These are phyloP conservation scores for Rasamsonia emersonii DNA, from an alignment of 2,329 filamentous ascomycete species.

Conservation along the genomic window DNA sequence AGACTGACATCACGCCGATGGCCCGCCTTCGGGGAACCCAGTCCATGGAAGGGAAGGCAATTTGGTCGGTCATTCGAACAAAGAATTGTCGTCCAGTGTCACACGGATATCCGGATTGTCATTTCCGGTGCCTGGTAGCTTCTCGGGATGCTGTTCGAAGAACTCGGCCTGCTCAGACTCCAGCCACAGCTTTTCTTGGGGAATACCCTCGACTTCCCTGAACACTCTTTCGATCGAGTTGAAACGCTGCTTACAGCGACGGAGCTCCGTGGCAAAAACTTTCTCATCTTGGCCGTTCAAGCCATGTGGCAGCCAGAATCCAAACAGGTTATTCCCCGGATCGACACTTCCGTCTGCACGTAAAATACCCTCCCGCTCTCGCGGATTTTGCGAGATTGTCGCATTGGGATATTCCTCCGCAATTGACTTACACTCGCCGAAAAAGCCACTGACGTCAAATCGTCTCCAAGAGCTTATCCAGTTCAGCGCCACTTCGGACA, in stretches of 20 bases:
- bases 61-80: too few relatives aligned
- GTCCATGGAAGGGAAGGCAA: too few relatives aligned
- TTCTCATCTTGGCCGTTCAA: not conserved
- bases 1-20: too few relatives aligned
- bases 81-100: too few relatives aligned
- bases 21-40: too few relatives aligned
- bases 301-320: not conserved
- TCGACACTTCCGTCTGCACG: not conserved
- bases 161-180: constrained; percentile 1
- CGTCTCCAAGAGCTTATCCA: not conserved
- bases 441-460: not conserved
- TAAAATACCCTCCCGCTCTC: not conserved
- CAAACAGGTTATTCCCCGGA: not conserved
- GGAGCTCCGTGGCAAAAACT: not conserved
- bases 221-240: constrained; percentile 1
- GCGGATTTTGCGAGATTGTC: not conserved
- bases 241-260: not conserved
- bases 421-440: not conserved
- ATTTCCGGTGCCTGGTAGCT: not conserved
- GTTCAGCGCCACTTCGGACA: constrained; percentile 1
- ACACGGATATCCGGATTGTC: constrained; percentile 1
- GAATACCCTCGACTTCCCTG: constrained; percentile 1
- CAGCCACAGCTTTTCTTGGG: not conserved
- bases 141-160: not conserved
- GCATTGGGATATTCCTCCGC: not conserved